Base-by-base conservation (phyloP, 2,329 filamentous ascomycete genomes). In the Diaporthe helianthi region DNA sequence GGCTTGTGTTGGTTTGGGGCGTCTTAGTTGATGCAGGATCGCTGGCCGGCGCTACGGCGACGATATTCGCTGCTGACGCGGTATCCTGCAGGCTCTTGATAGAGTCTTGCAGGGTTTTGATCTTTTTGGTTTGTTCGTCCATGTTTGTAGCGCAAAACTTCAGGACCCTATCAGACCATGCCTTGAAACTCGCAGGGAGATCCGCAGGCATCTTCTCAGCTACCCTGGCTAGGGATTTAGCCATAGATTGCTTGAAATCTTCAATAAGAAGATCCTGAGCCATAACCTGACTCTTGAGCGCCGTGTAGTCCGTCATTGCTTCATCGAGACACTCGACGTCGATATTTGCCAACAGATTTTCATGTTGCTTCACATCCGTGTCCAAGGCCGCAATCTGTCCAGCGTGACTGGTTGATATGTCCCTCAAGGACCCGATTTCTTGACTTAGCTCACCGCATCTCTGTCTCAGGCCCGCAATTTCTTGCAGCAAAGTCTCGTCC, bases 271-370 rank as follows among this genome's bases (percentile, higher is more conserved):
- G n/a, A 6, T 69, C 24, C 36, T 67, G 63, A 24, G 26, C 24
- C 13, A 36, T 13, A 22, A 55, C 47, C 12, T 46, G 63, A 22
- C n/a, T 33, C 8, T 67, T 49, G 41, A 71, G 19, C 33, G 26
- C 58, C 10, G 22, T 44, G n/a, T 54, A 71, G 24, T 51, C 13
- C 6, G 49, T 24, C n/a, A 69, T 46, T 9, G 41, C 15, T 1
- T 71, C 44, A n/a, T 52, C 38, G 17, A 63, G 53, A 9, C 36
- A 44, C 24, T 69, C 67, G 17, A 55, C 46, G 31, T 67, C 67
- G 46, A 71, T 63, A 6, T 49, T 55, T 36, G 53, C 17, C 12
- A 71, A 29, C 8, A 51, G 29, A 4, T 2, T 12, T 4, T 67
- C 69, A 36, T 67, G 63, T 5, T 55, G 19, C 10, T 67, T 26